Evolutionary conservation across 805 yeast genomes (phyloP), one percentile per base, ranked within the genome.

Genomic region (Lipomyces starkeyi): DNA sequence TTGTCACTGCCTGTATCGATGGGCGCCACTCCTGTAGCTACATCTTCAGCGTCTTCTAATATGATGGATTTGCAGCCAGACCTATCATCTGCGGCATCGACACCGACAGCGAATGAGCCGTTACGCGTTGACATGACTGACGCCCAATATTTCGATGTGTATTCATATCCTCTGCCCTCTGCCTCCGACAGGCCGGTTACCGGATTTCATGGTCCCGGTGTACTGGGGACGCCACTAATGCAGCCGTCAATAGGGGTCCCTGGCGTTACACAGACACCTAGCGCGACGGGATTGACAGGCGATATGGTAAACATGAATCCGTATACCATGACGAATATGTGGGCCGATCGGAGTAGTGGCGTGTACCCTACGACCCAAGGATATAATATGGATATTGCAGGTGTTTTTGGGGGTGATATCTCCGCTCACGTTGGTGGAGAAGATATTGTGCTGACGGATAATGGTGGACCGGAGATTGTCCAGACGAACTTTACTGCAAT

Each of bases 261-360:
- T 6, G 55, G 17, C 25, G 11, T 43, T 17, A 1, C 49, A 17
- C 49, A 17, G 7, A 20, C 59, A 56, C 25, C 59, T 32, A 22
- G 47, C 17, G 40, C 37, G 40, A 49, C 29, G 17, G 11, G 55
- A 9, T 8, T 61, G 52, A 29, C 66, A 2, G 62, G 66, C 13
- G 60, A 65, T 14, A 63, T 59, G 67, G 54, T 65, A 3, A 17
- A 56, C 7, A 14, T 60, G 40, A 37, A 59, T 54, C 59, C 57
- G 25, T 61, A 17, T 32, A 22, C 64, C 22, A 40, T 47, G 17
- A n/a, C 32, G 14, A 59, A 40, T 27, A 17, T 54, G 34, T 64
- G 67, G 67, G n/a, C 54, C 14, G 65, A 55, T 14, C 35, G 49
- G 53, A n/a, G 13, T 14, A 14, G 17, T 53, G 37, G 6, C 8